phyloP scores from a whole-genome alignment of 139 green algal species.

The Chlamydomonas schloesseri region DNA sequence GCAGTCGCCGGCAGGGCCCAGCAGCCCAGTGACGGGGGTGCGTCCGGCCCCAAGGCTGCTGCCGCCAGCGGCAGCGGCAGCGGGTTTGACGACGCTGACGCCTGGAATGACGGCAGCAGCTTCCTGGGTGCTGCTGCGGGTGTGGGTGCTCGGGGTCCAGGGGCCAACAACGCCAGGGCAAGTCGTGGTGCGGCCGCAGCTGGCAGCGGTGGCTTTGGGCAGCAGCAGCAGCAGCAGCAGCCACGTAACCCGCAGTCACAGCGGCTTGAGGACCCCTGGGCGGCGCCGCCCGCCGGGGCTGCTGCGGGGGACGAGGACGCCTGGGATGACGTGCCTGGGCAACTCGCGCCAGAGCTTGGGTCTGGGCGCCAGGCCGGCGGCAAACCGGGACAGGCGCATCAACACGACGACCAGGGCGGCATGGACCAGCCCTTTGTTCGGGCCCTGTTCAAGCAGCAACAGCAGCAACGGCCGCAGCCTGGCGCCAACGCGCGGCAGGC shows the following conservation, averaged over 20 bases:
- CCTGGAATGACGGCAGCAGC: conserved; percentile 26
- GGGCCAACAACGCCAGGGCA: background rate
- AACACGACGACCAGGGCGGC: background rate
- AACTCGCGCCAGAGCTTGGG: too few relatives aligned
- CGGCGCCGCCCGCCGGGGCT: background rate
- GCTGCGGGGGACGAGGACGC: background rate
- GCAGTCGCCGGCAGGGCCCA: too few relatives aligned
- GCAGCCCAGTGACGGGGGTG: background rate
- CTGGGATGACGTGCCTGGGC: background rate
- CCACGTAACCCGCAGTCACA: background rate
- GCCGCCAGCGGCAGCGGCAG: background rate
- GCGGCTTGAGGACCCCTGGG: conserved; percentile 26
- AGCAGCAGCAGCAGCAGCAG: too few relatives aligned
- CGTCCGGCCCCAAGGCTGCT: background rate
- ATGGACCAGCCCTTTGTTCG: conserved; percentile 58
- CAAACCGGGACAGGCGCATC: too few relatives aligned
- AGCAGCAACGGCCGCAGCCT: conserved; percentile 4
- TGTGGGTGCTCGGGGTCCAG: background rate
- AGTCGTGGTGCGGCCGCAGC: too few relatives aligned
- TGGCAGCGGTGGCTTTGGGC: too few relatives aligned
- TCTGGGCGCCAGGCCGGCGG: too few relatives aligned
- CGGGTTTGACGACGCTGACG: conserved; percentile 10
- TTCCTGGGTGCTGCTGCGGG: background rate
- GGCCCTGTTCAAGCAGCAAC: conserved; percentile 49
- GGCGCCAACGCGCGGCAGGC: too few relatives aligned